Conservation (phyloP, 805 yeast species). For the Ogataea wickerhamii region DNA sequence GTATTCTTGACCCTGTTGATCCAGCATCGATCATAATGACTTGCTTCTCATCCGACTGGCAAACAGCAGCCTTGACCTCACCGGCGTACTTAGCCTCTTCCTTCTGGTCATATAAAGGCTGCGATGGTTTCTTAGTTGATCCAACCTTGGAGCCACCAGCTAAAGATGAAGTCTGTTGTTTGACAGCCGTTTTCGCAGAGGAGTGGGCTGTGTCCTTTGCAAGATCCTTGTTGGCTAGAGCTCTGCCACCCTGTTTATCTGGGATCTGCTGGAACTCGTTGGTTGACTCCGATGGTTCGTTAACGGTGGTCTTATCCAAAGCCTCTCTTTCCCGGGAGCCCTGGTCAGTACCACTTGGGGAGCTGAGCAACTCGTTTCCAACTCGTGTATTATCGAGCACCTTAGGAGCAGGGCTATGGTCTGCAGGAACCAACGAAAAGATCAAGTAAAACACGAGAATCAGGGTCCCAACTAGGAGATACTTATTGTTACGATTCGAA, state of each 20-base stretch:
- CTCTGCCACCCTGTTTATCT: conserved; percentile 22
- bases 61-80: conserved; percentile 23
- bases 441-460: conserved; percentile 48
- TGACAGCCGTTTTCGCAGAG: too few species aligned
- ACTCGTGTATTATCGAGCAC: neutral
- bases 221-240: conserved; percentile 19
- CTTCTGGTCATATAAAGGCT: conserved; percentile 9
- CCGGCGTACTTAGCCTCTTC: conserved; percentile 14
- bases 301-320: too few species aligned
- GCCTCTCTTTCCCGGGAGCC: neutral
- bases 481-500: conserved; percentile 49
- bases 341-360: neutral
- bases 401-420: conserved; percentile 9
- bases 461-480: conserved; percentile 42
- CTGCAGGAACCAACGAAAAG: conserved; percentile 38
- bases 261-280: conserved; percentile 6
- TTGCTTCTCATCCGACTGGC: conserved; percentile 50
- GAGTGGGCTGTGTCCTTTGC: conserved; percentile 5
- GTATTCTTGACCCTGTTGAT: conserved; percentile 94
- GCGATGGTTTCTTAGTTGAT: conserved; percentile 1
- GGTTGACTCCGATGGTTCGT: neutral
- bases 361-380: neutral
- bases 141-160: neutral
- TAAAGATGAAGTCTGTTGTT: neutral
- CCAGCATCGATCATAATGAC: conserved; percentile 98